phyloP scores from a whole-genome alignment of 495 filamentous ascomycete species.

The Oleoguttula mirabilis region DNA sequence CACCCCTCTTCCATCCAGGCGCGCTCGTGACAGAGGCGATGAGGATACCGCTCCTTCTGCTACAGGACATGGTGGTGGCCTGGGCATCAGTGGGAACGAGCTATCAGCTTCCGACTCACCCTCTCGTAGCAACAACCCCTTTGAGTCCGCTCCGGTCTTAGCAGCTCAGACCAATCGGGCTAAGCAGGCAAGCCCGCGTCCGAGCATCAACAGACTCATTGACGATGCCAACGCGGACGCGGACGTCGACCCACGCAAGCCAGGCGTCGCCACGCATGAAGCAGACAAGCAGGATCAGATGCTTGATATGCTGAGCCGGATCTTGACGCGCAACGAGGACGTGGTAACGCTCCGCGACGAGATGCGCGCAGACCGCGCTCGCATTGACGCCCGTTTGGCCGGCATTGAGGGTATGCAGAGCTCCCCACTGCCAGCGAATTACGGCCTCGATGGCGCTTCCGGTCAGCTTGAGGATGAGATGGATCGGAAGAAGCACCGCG shows the following conservation, averaged over 20 bases:
- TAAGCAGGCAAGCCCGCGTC: neutral
- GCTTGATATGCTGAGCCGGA: constrained; percentile 6
- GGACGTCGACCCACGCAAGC: constrained; percentile 7
- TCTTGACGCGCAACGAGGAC: constrained; percentile 9
- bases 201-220: neutral
- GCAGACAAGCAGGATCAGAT: constrained; percentile 8
- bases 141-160: constrained; percentile 5
- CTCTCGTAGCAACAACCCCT: neutral
- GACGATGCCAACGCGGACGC: too few species aligned
- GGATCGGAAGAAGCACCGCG: neutral
- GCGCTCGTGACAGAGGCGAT: neutral
- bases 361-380: constrained; percentile 7
- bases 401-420: constrained; percentile 7
- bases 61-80: neutral
- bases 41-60: neutral
- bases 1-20: constrained; percentile 7
- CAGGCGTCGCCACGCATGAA: neutral
- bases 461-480: neutral
- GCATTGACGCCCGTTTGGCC: constrained; percentile 10
- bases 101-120: neutral
- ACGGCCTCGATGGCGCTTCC: neutral
- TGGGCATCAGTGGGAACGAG: constrained; percentile 4
- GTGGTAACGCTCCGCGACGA: constrained; percentile 11
- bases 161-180: too few species aligned
- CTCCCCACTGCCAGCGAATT: neutral